These are phyloP conservation scores for Tolypocladium pustulatum DNA, from an alignment of 2,329 filamentous ascomycete species.

Conservation along the genomic window DNA sequence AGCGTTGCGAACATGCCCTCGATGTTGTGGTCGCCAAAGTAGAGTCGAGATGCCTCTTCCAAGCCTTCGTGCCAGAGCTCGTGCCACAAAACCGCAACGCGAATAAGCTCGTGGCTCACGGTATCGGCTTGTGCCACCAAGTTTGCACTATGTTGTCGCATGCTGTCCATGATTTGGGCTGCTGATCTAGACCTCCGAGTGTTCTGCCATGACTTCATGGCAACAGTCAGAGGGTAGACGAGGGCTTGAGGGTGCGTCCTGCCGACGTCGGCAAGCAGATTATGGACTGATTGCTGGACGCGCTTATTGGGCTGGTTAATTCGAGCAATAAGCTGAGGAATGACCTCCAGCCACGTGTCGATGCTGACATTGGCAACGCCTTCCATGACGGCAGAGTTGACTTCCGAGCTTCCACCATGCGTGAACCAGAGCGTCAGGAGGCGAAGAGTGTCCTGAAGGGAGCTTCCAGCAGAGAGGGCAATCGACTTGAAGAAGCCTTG, in stretches of 20 bases:
- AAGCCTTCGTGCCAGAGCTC: constrained; percentile 98
- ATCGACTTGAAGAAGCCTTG: constrained; percentile 98
- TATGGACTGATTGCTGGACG: constrained; percentile 84
- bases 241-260: constrained; percentile 90
- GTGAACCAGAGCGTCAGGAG: constrained; percentile 94
- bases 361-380: constrained; percentile 88
- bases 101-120: constrained; percentile 92
- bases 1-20: constrained; percentile 94
- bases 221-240: constrained; percentile 93
- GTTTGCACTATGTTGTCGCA: constrained; percentile 86
- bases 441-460: constrained; percentile 87
- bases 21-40: constrained; percentile 96
- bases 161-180: constrained; percentile 91
- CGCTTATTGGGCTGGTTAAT: constrained; percentile 92
- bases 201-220: constrained; percentile 86
- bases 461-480: constrained; percentile 79
- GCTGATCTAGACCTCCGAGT: constrained; percentile 79
- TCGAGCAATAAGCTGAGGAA: constrained; percentile 90
- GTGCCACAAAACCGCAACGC: constrained; percentile 95
- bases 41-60: constrained; percentile 90
- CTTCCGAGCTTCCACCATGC: constrained; percentile 79
- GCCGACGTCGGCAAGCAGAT: constrained; percentile 84
- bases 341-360: constrained; percentile 97
- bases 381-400: constrained; percentile 79
- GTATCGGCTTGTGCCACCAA: constrained; percentile 92